Evolutionary conservation across 441 rosid genomes (phyloP), one percentile per base, ranked within the genome.

Genomic region (Manihot esculenta): DNA sequence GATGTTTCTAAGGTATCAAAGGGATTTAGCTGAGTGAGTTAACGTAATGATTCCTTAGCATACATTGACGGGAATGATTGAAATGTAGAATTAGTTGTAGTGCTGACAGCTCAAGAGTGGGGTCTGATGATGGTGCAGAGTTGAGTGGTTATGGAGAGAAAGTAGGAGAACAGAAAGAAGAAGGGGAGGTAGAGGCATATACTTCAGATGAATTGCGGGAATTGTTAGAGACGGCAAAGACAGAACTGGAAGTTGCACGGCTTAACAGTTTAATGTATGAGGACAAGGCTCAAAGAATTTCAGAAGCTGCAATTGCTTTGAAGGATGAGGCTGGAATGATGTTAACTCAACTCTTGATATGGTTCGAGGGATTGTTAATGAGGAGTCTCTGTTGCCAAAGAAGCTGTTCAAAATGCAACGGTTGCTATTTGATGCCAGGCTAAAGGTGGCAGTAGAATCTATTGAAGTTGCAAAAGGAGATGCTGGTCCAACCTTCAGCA

Each of bases 271-370:
- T 85, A 55, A 73, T 87, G 81, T 92, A 89, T 66, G 98, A 95
- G 88, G 97, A 92, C 64, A 92, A 89, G 84, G 99, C 99, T 67
- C 96, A 87, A 76, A 74, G 79, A 63, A 85, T 95, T 74, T 88
- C 99, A 12, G 99, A 95, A 84, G 68, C 87, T 74, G 98, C 99
- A 21, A 92, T 95, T 38, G 85, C 93, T 14, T 81, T 87, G 83
- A 93, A 93, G 84, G 99, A 95, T 64, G 84, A 91, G 75, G 95
- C 96, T 80, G 94, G 93, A 76, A 64, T 59, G 77, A 88, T 73
- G 95, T 95, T 18, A 87, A 80, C 82, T 69, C 68, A 50, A 77
- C 84, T 18, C 88, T 91, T 66, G 78, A 88, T 81, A 62, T 71
- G 44, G 66, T 91, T 61, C 95, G 83, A 58, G 89, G 82, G 73